phyloP scores from a whole-genome alignment of 164 flowering plant species.

The Vitis labrusca region DNA sequence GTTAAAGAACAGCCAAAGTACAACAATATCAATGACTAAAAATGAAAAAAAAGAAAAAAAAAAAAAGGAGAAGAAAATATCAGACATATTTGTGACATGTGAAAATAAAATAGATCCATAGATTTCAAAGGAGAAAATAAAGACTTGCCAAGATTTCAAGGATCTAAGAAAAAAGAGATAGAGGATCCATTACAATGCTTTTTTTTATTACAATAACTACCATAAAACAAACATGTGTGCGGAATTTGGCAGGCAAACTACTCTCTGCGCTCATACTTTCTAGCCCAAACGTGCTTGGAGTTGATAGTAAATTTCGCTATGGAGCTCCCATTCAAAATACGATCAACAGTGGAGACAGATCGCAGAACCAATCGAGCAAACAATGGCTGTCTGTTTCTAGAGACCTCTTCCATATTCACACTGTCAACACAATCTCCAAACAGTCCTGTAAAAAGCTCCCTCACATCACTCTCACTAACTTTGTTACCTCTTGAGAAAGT shows the following conservation, averaged over 20 bases:
- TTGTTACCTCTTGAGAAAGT: slow-evolving; percentile 41
- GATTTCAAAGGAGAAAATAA: too few species aligned
- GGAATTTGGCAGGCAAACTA: background rate
- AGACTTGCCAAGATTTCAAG: too few species aligned
- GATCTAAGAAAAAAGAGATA: too few species aligned
- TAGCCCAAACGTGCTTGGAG: slow-evolving; percentile 42
- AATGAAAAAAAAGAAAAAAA: too few species aligned
- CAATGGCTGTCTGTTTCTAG: slow-evolving; percentile 21
- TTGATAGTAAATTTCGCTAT: slow-evolving; percentile 27
- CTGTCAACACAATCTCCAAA: slow-evolving; percentile 26
- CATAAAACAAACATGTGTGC: too few species aligned
- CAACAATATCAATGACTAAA: too few species aligned
- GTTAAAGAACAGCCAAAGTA: too few species aligned
- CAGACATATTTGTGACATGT: too few species aligned
- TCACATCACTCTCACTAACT: slow-evolving; percentile 27
- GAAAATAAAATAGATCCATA: too few species aligned
- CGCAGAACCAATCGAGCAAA: slow-evolving; percentile 18
- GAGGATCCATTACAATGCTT: too few species aligned
- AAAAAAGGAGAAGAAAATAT: too few species aligned
- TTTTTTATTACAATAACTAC: too few species aligned
- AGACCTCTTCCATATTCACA: slow-evolving; percentile 21
- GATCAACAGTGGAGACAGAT: slow-evolving; percentile 17
- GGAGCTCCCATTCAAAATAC: slow-evolving; percentile 14
- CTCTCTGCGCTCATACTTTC: slow-evolving; percentile 32
- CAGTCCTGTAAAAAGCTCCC: slow-evolving; percentile 16